Conservation (phyloP, 139 green algal genomes). For the Coelastrella sp. region DNA sequence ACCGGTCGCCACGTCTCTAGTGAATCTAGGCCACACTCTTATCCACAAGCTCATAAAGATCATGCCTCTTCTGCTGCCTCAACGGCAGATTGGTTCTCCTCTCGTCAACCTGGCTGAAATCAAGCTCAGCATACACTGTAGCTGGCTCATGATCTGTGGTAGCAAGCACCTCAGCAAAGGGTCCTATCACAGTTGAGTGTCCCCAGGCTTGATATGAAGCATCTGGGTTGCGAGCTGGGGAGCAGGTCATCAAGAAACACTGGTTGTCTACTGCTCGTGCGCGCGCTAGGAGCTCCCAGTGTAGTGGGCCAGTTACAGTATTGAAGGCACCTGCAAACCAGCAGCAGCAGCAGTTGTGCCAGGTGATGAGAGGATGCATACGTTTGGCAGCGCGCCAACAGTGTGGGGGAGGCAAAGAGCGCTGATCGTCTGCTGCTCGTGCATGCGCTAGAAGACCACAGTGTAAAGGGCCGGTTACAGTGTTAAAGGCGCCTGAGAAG, state of each 20-base stretch:
- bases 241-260: conserved; percentile 94
- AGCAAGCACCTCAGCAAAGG: conserved; percentile 85
- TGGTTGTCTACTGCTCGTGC: conserved; percentile 96
- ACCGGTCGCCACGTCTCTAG: no score
- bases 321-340: conserved; percentile 88
- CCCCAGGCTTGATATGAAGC: conserved; percentile 84
- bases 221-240: conserved; percentile 82
- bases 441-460: no score
- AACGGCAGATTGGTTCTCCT: conserved; percentile 78
- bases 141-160: conserved; percentile 70
- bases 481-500: no score
- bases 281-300: conserved; percentile 96
- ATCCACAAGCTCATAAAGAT: conserved; percentile 89
- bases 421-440: no score
- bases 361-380: no score
- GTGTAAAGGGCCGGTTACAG: no score
- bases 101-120: conserved; percentile 75
- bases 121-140: conserved; percentile 73
- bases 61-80: conserved; percentile 80
- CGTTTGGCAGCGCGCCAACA: no score
- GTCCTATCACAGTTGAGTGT: conserved; percentile 82
- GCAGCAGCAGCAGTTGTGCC: not conserved
- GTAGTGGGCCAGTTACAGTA: conserved; percentile 90
- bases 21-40: conserved; percentile 18
- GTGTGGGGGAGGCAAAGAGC: no score